Evolutionary conservation across 2,329 filamentous ascomycete species (phyloP).

Genomic region (Herpotrichia juniperi): DNA sequence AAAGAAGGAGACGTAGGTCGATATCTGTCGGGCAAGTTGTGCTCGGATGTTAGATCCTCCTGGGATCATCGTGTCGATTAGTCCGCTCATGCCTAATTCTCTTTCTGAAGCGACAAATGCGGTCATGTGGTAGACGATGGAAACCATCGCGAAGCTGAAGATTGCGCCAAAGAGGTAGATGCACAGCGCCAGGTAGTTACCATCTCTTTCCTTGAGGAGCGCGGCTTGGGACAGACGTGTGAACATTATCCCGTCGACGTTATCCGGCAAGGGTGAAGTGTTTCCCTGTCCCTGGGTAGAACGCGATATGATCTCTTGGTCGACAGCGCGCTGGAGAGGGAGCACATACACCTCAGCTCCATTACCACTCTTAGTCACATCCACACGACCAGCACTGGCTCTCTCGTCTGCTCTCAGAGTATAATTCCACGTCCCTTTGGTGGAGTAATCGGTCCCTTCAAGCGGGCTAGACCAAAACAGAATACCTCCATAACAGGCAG

Average conservation of each 20-base stretch:
- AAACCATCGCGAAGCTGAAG: slow-evolving; percentile 26
- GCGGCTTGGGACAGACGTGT: slow-evolving; percentile 19
- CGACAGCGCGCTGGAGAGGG: slow-evolving; percentile 30
- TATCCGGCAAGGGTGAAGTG: slow-evolving; percentile 9
- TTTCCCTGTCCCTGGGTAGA: slow-evolving; percentile 22
- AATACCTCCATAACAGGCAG: slow-evolving; percentile 26
- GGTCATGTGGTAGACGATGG: slow-evolving; percentile 31
- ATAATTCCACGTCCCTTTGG: slow-evolving; percentile 43
- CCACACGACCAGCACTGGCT: slow-evolving; percentile 4
- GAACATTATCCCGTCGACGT: slow-evolving; percentile 19
- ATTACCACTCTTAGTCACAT: slow-evolving; percentile 23
- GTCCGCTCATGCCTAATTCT: slow-evolving; percentile 31
- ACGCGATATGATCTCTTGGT: slow-evolving; percentile 49
- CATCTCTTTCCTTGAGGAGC: slow-evolving; percentile 16
- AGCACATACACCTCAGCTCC: slow-evolving; percentile 21
- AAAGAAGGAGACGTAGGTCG: slow-evolving; percentile 29
- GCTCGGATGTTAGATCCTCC: slow-evolving; percentile 25
- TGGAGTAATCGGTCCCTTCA: slow-evolving; percentile 30
- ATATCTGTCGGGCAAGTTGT: slow-evolving; percentile 22
- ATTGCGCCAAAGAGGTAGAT: slow-evolving; percentile 27
- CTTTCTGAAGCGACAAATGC: slow-evolving; percentile 30
- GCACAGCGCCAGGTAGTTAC: slow-evolving; percentile 19
- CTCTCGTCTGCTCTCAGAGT: slow-evolving; percentile 21
- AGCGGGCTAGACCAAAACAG: slow-evolving; percentile 26
- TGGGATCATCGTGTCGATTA: slow-evolving; percentile 35